phyloP scores from a whole-genome alignment of 352 stramenopile genomes.

The Blastocystis hominis region DNA sequence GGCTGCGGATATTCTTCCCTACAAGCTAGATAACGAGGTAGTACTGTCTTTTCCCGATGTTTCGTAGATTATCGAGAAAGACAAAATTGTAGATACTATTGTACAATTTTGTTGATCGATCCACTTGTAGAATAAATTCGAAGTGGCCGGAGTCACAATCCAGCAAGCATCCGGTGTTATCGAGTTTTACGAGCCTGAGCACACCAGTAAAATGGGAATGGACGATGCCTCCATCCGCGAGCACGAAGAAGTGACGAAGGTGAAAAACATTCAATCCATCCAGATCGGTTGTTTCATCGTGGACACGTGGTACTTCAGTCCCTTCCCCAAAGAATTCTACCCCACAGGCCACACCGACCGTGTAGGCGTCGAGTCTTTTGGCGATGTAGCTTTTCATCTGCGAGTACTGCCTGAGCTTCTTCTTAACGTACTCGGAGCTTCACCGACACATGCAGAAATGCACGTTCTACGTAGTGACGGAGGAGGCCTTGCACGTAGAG shows the following conservation, averaged over 20 bases:
- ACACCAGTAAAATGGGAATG: conserved; percentile 94
- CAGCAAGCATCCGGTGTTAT: conserved; percentile 45
- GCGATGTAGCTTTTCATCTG: conserved; percentile 62
- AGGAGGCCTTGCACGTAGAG: conserved; percentile 64
- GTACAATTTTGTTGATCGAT: background rate
- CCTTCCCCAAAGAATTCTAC: conserved; percentile 87
- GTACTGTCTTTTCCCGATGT: background rate
- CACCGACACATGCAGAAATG: conserved; percentile 59
- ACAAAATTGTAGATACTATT: conserved; percentile 64
- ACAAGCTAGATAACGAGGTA: conserved; percentile 67
- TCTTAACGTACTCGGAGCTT: conserved; percentile 45
- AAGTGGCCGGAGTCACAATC: conserved; percentile 52
- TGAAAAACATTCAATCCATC: conserved; percentile 88
- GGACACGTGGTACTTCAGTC: conserved; percentile 86
- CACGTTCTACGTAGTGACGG: conserved; percentile 60
- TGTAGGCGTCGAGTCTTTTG: conserved; percentile 61
- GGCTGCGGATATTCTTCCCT: conserved; percentile 70
- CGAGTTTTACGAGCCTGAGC: conserved; percentile 72
- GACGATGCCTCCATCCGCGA: conserved; percentile 88
- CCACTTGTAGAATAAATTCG: conserved; percentile 50
- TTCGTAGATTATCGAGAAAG: conserved; percentile 45
- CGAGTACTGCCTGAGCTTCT: conserved; percentile 60
- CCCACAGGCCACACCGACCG: conserved; percentile 73
- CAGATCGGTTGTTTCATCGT: conserved; percentile 75
- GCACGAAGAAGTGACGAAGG: conserved; percentile 92